These are phyloP conservation scores for Trametes hirsuta DNA, from an alignment of 1,284 basidiomycete species.

Conservation along the genomic window DNA sequence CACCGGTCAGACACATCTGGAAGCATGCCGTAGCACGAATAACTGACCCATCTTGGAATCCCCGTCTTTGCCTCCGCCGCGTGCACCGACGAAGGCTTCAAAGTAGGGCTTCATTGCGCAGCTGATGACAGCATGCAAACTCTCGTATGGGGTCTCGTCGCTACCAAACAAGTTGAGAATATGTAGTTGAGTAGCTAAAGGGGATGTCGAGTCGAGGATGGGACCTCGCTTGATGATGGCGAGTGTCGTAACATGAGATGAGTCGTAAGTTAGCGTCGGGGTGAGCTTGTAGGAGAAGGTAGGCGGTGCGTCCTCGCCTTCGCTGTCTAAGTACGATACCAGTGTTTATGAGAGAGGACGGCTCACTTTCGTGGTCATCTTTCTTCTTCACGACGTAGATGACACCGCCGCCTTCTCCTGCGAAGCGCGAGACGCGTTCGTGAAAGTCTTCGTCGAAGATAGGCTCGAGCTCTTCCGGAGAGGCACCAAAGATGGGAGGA, in stretches of 20 bases:
- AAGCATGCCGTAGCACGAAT: constrained; percentile 1
- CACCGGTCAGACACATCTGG: neutral
- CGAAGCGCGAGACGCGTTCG: constrained; percentile 74
- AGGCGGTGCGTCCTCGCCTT: constrained; percentile 60
- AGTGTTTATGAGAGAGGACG: constrained; percentile 8
- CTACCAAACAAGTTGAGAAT: constrained; percentile 93
- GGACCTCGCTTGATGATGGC: constrained; percentile 94
- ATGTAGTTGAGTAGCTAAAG: constrained; percentile 87
- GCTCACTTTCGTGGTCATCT: constrained; percentile 70
- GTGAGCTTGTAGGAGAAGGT: constrained; percentile 74
- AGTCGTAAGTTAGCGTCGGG: constrained; percentile 78
- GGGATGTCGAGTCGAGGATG: constrained; percentile 77
- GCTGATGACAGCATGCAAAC: constrained; percentile 95
- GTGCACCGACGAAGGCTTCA: constrained; percentile 89
- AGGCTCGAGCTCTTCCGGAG: constrained; percentile 61
- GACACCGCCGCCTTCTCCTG: constrained; percentile 69
- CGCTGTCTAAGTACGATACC: constrained; percentile 4
- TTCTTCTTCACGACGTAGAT: constrained; percentile 80
- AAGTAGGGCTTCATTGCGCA: constrained; percentile 98
- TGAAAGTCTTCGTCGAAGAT: constrained; percentile 78
- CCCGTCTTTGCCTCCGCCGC: constrained; percentile 76
- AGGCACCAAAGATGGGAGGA: constrained; percentile 74
- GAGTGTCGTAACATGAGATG: constrained; percentile 83
- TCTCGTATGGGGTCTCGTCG: constrained; percentile 92
- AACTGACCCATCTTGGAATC: constrained; percentile 84